Base-by-base conservation (phyloP, 768 basidiomycete species). In the Collybiopsis confluens region DNA sequence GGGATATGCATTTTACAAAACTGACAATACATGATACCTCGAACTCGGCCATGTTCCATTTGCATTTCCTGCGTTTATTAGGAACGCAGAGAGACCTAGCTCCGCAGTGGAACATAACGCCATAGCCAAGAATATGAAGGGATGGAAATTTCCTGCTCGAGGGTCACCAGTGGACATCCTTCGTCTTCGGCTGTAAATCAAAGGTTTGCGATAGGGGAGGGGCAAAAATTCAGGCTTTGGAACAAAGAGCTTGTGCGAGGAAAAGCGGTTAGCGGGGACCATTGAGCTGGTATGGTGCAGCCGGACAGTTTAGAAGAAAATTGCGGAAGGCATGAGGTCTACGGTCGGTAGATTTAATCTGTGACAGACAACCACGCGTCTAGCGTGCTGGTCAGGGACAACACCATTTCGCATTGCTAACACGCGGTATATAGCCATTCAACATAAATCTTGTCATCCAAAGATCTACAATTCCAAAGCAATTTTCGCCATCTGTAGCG, bases 401-500 rank as follows among this genome's bases (percentile, higher is more conserved):
- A n/a, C n/a, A n/a, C n/a, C n/a, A n/a, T n/a, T n/a, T n/a, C n/a
- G n/a, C n/a, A n/a, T n/a, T n/a, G n/a, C n/a, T n/a, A n/a, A n/a
- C n/a, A n/a, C n/a, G n/a, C n/a, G n/a, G n/a, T n/a, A n/a, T n/a
- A n/a, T n/a, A n/a, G n/a, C n/a, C n/a, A n/a, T n/a, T n/a, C n/a
- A n/a, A n/a, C n/a, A n/a, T n/a, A n/a, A n/a, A n/a, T n/a, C n/a
- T n/a, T n/a, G n/a, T n/a, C n/a, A n/a, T n/a, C n/a, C n/a, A n/a
- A n/a, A n/a, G n/a, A n/a, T n/a, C 59, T 63, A 78, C 68, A 73
- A 64, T 10, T 62, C 62, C 55, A 95, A 69, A 20, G 90, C 88
- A 56, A 78, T 71, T 67, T 75, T 76, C 5, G 94, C 95, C 65
- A 98, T 82, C 63, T 76, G 71, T 62, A 98, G 69, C 1, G 90